Evolutionary conservation across 2,329 filamentous ascomycete genomes (phyloP).

Genomic region (Whalleya microplaca): DNA sequence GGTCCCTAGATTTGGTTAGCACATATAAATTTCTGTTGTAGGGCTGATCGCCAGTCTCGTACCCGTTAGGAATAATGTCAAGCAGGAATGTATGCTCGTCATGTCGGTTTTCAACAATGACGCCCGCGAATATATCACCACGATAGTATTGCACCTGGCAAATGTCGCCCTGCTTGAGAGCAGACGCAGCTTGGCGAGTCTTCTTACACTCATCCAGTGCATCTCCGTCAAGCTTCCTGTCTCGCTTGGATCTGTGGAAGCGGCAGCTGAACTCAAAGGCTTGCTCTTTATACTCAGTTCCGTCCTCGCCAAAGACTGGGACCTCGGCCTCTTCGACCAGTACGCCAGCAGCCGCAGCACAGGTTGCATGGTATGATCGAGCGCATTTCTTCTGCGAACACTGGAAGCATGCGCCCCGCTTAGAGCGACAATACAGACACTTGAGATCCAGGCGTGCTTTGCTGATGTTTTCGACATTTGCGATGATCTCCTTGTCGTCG

Average conservation of each 20-base stretch:
- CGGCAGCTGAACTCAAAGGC: slow-evolving; percentile 93
- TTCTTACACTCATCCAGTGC: slow-evolving; percentile 71
- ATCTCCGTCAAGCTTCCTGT: slow-evolving; percentile 72
- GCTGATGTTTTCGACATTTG: slow-evolving; percentile 78
- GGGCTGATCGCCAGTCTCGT: slow-evolving; percentile 32
- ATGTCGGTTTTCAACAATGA: slow-evolving; percentile 80
- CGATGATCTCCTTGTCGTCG: slow-evolving; percentile 73
- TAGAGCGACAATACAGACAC: slow-evolving; percentile 92
- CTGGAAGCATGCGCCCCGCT: slow-evolving; percentile 94
- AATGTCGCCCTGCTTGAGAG: slow-evolving; percentile 72
- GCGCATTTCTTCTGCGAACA: slow-evolving; percentile 95
- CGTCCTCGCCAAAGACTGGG: slow-evolving; percentile 86
- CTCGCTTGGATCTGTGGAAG: slow-evolving; percentile 87
- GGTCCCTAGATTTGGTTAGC: slow-evolving; percentile 62
- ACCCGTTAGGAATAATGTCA: slow-evolving; percentile 84
- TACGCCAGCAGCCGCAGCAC: slow-evolving; percentile 88
- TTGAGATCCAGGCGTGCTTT: slow-evolving; percentile 89
- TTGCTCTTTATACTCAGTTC: slow-evolving; percentile 88
- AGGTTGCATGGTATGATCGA: slow-evolving; percentile 92
- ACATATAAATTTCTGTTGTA: slow-evolving; percentile 9
- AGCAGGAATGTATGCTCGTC: slow-evolving; percentile 78
- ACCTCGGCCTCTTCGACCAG: slow-evolving; percentile 87
- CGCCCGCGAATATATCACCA: slow-evolving; percentile 87
- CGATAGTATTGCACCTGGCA: slow-evolving; percentile 85
- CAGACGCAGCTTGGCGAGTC: slow-evolving; percentile 69